phyloP scores from a whole-genome alignment of 257 asterid species.

The Capsicum rhomboideum region DNA sequence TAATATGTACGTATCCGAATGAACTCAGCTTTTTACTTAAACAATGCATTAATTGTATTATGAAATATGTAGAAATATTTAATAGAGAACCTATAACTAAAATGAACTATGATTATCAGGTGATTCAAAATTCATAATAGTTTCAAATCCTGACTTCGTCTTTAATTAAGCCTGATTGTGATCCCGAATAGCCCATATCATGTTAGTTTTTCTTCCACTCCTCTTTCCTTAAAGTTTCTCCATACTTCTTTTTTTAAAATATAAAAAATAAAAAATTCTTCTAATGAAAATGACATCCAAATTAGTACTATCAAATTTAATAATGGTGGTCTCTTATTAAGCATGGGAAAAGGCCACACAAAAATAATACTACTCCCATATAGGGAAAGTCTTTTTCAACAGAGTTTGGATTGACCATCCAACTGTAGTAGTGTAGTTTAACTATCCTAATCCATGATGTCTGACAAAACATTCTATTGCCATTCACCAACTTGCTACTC shows the following conservation, averaged over 20 bases:
- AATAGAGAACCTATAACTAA: too few species aligned
- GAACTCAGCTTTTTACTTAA: too few species aligned
- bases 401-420: not conserved
- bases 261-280: too few species aligned
- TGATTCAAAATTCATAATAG: too few species aligned
- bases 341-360: not conserved
- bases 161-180: not conserved
- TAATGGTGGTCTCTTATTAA: not conserved
- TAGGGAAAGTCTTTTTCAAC: not conserved
- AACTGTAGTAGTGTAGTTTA: not conserved
- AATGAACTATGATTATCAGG: too few species aligned
- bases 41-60: too few species aligned
- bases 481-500: not conserved
- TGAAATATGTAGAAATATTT: too few species aligned
- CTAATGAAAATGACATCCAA: not conserved
- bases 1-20: too few species aligned
- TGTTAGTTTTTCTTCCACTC: not conserved
- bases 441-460: not conserved
- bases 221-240: not conserved
- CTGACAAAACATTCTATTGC: conserved; percentile 1
- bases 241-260: not conserved
- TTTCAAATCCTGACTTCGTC: too few species aligned
- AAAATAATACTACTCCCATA: not conserved
- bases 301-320: not conserved
- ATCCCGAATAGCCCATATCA: not conserved